Conservation (phyloP, 2,329 filamentous ascomycete genomes). For the Colletotrichum graminicola region DNA sequence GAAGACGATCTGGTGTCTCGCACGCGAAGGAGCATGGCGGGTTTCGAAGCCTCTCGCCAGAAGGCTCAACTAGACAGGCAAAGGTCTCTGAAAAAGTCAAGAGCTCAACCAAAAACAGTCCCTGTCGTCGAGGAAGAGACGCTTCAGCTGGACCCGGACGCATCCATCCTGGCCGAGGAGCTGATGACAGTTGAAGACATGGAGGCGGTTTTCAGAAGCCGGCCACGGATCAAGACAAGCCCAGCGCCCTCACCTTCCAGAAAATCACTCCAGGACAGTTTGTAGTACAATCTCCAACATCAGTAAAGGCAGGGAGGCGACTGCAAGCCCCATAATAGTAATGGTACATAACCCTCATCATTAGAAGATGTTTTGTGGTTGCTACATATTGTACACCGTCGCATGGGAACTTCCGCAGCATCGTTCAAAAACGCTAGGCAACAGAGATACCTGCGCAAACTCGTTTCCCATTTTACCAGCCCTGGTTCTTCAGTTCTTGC, state of each 20-base stretch:
- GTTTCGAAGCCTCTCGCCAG: conserved; percentile 70
- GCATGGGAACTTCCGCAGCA: not conserved
- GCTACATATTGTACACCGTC: conserved; percentile 36
- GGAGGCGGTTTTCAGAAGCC: conserved; percentile 85
- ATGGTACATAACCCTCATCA: conserved; percentile 21
- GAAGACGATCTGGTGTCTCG: conserved; percentile 67
- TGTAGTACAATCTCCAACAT: not conserved
- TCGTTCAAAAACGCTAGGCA: no score
- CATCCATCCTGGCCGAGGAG: conserved; percentile 72
- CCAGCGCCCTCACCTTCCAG: conserved; percentile 68
- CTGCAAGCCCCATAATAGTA: not conserved
- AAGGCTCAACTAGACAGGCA: conserved; percentile 70
- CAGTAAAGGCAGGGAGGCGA: not conserved
- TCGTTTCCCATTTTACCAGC: conserved; percentile 70
- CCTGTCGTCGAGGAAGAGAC: conserved; percentile 59
- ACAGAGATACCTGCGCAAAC: not conserved
- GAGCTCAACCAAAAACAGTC: conserved; percentile 54
- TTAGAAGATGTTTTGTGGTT: conserved; percentile 17
- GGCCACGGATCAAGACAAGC: conserved; percentile 84
- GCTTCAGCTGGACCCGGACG: conserved; percentile 49
- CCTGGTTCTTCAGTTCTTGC: conserved; percentile 78
- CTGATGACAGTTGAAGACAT: conserved; percentile 81
- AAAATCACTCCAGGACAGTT: conserved; percentile 23
- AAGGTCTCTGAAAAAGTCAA: conserved; percentile 61
- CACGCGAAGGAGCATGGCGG: conserved; percentile 72